Conservation (phyloP, 2,329 filamentous ascomycete species). For the Penicillium sp. region DNA sequence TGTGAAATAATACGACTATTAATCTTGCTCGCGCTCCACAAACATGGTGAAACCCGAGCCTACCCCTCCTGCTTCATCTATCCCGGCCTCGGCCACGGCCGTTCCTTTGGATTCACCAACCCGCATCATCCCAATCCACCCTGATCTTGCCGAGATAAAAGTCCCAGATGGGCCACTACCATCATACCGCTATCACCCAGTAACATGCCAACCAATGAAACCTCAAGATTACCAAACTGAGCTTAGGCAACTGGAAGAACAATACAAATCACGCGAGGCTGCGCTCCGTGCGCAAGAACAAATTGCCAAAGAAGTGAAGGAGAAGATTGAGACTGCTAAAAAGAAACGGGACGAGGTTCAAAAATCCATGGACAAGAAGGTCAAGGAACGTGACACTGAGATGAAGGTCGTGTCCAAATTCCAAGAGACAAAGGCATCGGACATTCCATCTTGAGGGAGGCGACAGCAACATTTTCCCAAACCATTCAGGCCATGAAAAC, state of each 20-base stretch:
- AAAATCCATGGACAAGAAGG: conserved; percentile 43
- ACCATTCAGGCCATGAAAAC: not conserved
- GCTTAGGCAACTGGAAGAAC: conserved; percentile 36
- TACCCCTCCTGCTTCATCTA: conserved; percentile 34
- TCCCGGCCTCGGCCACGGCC: conserved; percentile 29
- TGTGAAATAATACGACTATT: not conserved
- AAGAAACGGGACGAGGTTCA: conserved; percentile 41
- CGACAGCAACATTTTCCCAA: not conserved
- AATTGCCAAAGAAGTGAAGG: conserved; percentile 37
- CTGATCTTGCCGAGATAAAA: conserved; percentile 38
- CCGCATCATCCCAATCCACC: conserved; percentile 42
- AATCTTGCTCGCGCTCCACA: not conserved
- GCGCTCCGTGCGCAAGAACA: conserved; percentile 40
- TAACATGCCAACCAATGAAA: conserved; percentile 39
- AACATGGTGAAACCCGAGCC: conserved; percentile 27
- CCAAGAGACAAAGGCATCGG: conserved; percentile 38
- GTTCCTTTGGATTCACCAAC: conserved; percentile 36
- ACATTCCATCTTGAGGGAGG: conserved; percentile 27
- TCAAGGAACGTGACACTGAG: conserved; percentile 43
- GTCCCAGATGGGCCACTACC: conserved; percentile 37
- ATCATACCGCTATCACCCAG: conserved; percentile 38
- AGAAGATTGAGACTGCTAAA: conserved; percentile 37
- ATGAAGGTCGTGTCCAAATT: conserved; percentile 44
- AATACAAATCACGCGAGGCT: conserved; percentile 36
- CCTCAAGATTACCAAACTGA: conserved; percentile 29